A percentile compares a stretch with the other conserved stretches of the same genome.
Conservation (phyloP, 2,329 filamentous ascomycete genomes). For the Arthrobotrys conoides region DNA sequence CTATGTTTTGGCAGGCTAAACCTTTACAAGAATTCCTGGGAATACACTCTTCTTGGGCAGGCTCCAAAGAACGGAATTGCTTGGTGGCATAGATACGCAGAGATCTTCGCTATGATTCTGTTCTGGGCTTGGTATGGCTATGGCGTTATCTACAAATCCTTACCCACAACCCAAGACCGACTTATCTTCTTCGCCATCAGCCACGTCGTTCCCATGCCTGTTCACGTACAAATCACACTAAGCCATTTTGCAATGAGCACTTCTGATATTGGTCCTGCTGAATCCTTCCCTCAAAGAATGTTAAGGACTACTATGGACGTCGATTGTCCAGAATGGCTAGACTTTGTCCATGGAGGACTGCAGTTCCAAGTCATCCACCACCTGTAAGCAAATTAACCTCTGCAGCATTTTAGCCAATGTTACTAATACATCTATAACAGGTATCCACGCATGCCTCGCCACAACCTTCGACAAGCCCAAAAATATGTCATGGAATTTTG, state of each 20-base stretch:
- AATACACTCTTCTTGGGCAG: conserved; percentile 78
- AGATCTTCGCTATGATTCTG: conserved; percentile 80
- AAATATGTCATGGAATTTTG: conserved; percentile 85
- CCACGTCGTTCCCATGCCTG: conserved; percentile 82
- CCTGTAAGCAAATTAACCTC: conserved; percentile 61
- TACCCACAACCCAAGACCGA: conserved; percentile 79
- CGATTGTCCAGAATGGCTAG: conserved; percentile 87
- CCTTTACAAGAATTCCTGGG: conserved; percentile 85
- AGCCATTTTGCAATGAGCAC: conserved; percentile 97
- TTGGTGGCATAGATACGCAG: conserved; percentile 87
- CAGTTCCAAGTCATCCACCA: conserved; percentile 77
- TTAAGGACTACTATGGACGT: conserved; percentile 94
- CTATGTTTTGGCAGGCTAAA: conserved; percentile 88
- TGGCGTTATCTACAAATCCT: conserved; percentile 79
- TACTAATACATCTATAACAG: conserved; percentile 35
- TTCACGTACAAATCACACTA: conserved; percentile 91
- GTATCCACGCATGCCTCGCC: conserved; percentile 82
- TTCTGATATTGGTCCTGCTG: conserved; percentile 82
- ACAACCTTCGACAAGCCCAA: conserved; percentile 83
- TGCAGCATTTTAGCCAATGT: background rate
- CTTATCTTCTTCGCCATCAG: conserved; percentile 83
- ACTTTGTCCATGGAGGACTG: conserved; percentile 88
- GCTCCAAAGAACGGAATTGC: conserved; percentile 82
- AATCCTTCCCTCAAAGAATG: conserved; percentile 92
- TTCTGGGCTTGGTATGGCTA: conserved; percentile 94